These are phyloP conservation scores for Candida berthetii DNA, from an alignment of 805 yeast genomes.

Conservation along the genomic window DNA sequence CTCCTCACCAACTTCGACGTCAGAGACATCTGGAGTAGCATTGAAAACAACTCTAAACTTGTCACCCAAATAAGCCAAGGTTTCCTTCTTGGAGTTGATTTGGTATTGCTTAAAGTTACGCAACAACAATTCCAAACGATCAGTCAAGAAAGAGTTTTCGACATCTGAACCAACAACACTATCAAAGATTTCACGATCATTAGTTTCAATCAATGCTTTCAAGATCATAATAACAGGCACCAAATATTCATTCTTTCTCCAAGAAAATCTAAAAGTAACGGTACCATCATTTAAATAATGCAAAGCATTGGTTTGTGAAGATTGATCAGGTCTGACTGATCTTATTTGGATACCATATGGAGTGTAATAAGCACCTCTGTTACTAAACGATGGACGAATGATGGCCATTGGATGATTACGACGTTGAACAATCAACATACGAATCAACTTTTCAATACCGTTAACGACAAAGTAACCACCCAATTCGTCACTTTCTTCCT, in stretches of 20 bases:
- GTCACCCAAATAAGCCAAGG: constrained; percentile 92
- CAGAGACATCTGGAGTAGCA: constrained; percentile 83
- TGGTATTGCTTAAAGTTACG: constrained; percentile 82
- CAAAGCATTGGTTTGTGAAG: constrained; percentile 95
- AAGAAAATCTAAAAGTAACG: constrained; percentile 92
- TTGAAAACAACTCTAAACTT: constrained; percentile 92
- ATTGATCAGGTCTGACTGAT: constrained; percentile 93
- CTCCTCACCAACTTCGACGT: constrained; percentile 85
- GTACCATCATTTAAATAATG: constrained; percentile 95
- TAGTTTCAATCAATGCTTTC: constrained; percentile 85
- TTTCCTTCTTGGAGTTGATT: constrained; percentile 74
- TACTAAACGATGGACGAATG: constrained; percentile 88
- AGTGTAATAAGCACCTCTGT: constrained; percentile 89
- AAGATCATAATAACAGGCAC: constrained; percentile 91
- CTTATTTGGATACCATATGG: constrained; percentile 91
- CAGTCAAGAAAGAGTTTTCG: constrained; percentile 88
- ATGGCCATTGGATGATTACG: constrained; percentile 98
- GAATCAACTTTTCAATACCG: constrained; percentile 93
- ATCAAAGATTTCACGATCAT: constrained; percentile 92
- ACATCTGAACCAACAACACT: constrained; percentile 90
- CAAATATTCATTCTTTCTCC: constrained; percentile 94
- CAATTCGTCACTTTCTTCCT: constrained; percentile 91
- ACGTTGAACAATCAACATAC: constrained; percentile 97
- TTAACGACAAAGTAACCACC: constrained; percentile 94
- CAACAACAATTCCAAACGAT: constrained; percentile 90